Evolutionary conservation across 768 basidiomycete species (phyloP).

Genomic region (Lactarius tabidus): DNA sequence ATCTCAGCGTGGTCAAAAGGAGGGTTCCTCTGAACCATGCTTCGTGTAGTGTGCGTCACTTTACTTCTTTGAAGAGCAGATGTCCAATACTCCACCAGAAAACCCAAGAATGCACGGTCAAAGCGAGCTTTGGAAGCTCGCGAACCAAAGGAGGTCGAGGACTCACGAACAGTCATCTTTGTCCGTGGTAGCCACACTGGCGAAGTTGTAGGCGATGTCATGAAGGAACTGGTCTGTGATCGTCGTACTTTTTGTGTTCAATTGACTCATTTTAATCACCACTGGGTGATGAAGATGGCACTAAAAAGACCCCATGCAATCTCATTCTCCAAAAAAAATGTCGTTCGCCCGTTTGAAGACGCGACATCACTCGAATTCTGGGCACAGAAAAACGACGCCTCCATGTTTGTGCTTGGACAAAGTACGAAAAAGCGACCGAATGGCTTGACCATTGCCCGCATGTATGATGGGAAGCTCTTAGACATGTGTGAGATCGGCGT

Average conservation of each 20-base stretch:
- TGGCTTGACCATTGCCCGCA: conserved; percentile 78
- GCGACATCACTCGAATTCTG: conserved; percentile 85
- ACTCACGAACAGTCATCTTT: conserved; percentile 82
- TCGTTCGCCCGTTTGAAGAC: conserved; percentile 86
- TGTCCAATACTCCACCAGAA: conserved; percentile 40
- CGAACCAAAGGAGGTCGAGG: conserved; percentile 87
- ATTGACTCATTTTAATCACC: background rate
- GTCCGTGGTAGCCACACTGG: conserved; percentile 86
- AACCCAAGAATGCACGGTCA: conserved; percentile 93
- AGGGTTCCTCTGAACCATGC: conserved; percentile 8
- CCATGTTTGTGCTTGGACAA: conserved; percentile 84
- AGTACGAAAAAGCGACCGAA: conserved; percentile 94
- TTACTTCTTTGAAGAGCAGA: background rate
- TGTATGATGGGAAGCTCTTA: conserved; percentile 79
- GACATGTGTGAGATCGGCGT: conserved; percentile 97
- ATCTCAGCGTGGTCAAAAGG: background rate
- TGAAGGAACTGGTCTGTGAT: conserved; percentile 80
- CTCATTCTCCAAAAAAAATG: conserved; percentile 92
- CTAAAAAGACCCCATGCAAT: conserved; percentile 90
- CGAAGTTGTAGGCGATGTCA: conserved; percentile 70
- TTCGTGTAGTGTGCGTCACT: conserved; percentile 22
- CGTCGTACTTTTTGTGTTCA: background rate
- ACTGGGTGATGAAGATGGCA: conserved; percentile 59
- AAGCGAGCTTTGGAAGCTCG: conserved; percentile 86
- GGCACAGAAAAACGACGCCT: conserved; percentile 90